These are phyloP conservation scores for Saksenaea oblongispora DNA, from an alignment of 371 early-diverging fungal genomes.

Conservation along the genomic window DNA sequence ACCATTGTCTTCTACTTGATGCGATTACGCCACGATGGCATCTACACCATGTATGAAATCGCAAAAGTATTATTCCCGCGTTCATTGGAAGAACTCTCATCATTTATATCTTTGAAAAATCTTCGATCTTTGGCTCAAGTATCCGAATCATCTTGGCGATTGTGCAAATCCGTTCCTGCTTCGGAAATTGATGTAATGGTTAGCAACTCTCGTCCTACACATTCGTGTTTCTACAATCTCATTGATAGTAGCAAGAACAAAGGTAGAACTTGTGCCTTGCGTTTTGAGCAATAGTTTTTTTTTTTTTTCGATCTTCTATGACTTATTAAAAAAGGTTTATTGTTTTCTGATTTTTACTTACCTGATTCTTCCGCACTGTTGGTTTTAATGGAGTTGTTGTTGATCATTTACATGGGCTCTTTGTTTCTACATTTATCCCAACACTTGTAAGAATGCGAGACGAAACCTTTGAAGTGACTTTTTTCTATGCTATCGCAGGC, in stretches of 20 bases:
- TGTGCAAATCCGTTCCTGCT: constrained; percentile 20
- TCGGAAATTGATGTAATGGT: constrained; percentile 23
- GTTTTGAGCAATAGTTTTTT: constrained; percentile 28
- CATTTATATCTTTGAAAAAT: constrained; percentile 21
- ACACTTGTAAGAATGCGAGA: too few relatives aligned
- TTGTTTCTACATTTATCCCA: not conserved
- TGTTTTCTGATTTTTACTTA: constrained; percentile 24
- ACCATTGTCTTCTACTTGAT: constrained; percentile 24
- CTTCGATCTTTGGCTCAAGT: constrained; percentile 20
- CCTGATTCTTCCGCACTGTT: constrained; percentile 23
- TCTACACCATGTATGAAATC: constrained; percentile 24
- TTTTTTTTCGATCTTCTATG: constrained; percentile 15
- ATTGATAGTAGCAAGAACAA: constrained; percentile 21
- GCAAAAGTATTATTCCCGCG: constrained; percentile 21
- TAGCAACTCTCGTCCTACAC: constrained; percentile 22
- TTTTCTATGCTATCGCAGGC: too few relatives aligned
- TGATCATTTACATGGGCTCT: constrained; percentile 15
- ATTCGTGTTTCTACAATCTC: constrained; percentile 23
- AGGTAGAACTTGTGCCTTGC: constrained; percentile 21
- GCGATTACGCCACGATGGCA: constrained; percentile 23
- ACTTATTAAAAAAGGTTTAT: constrained; percentile 22
- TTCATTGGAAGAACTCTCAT: constrained; percentile 22
- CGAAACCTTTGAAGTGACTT: too few relatives aligned
- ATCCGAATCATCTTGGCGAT: constrained; percentile 24
- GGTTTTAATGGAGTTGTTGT: constrained; percentile 20